Percentiles rank a stretch among this genome's conserved stretches.
These are phyloP conservation scores for Phytophthora palmivora DNA, from an alignment of 352 stramenopile species.

Conservation along the genomic window DNA sequence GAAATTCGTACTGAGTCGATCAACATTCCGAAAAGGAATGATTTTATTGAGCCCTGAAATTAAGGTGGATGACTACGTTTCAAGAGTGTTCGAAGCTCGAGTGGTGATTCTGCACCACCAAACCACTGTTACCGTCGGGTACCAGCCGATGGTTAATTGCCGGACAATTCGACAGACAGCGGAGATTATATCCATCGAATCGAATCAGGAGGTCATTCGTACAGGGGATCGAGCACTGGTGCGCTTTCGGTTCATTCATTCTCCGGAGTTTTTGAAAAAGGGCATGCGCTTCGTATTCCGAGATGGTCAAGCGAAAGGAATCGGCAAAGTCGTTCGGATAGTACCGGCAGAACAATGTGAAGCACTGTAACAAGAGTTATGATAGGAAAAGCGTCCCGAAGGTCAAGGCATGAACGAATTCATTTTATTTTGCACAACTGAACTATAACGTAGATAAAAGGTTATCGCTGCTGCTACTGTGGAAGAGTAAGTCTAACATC, in stretches of 20 bases:
- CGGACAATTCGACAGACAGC: conserved; percentile 92
- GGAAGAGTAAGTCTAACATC: conserved; percentile 67
- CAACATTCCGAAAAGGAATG: conserved; percentile 94
- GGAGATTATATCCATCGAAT: conserved; percentile 89
- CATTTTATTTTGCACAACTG: conserved; percentile 19
- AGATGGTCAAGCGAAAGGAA: conserved; percentile 97
- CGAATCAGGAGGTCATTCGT: conserved; percentile 83
- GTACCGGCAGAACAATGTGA: conserved; percentile 44
- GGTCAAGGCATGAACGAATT: conserved; percentile 15
- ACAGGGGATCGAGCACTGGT: conserved; percentile 92
- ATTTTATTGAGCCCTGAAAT: conserved; percentile 87
- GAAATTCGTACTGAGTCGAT: conserved; percentile 80
- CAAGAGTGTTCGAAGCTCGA: conserved; percentile 90
- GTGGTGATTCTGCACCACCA: conserved; percentile 96
- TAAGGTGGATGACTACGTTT: conserved; percentile 79
- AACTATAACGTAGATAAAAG: conserved; percentile 11
- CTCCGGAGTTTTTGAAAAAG: conserved; percentile 95
- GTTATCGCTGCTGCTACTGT: conserved; percentile 34
- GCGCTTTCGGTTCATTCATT: conserved; percentile 92
- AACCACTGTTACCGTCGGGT: conserved; percentile 94
- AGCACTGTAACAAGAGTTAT: conserved; percentile 3
- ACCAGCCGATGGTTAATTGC: conserved; percentile 96
- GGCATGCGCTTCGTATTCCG: conserved; percentile 98
- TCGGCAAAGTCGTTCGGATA: conserved; percentile 93
- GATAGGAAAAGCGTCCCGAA: background rate